phyloP scores from a whole-genome alignment of 1,284 basidiomycete genomes.

The Pseudozyma sp. region DNA sequence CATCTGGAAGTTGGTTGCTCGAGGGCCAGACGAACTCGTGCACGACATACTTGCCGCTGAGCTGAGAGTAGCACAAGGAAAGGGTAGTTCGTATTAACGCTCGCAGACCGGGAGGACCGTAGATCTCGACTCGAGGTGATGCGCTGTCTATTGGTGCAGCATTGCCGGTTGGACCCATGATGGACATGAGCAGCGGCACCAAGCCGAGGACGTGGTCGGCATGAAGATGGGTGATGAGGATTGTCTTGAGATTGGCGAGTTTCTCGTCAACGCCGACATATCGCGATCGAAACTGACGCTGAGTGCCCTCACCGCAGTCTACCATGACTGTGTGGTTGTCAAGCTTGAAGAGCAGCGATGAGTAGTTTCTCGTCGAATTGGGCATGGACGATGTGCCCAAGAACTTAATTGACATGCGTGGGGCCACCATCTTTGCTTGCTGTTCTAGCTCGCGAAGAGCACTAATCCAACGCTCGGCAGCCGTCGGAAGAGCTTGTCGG shows the following conservation, averaged over 20 bases:
- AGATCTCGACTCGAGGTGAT: constrained; percentile 56
- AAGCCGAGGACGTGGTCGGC: constrained; percentile 65
- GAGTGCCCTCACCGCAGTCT: constrained; percentile 67
- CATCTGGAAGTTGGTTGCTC: constrained; percentile 8
- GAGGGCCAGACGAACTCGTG: constrained; percentile 65
- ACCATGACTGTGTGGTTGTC: constrained; percentile 62
- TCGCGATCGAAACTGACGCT: constrained; percentile 57
- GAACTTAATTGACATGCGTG: constrained; percentile 59
- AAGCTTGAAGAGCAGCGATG: constrained; percentile 62
- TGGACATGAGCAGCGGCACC: constrained; percentile 63
- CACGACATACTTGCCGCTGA: constrained; percentile 61
- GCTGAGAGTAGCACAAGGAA: constrained; percentile 61
- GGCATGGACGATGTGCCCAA: constrained; percentile 66
- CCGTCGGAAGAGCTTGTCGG: not conserved
- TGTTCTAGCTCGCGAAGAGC: not conserved
- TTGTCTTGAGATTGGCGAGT: constrained; percentile 58
- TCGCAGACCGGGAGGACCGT: constrained; percentile 62
- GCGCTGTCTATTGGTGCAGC: constrained; percentile 13
- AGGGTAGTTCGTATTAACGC: constrained; percentile 63
- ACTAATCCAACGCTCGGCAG: not conserved
- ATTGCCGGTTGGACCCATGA: constrained; percentile 59
- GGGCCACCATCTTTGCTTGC: constrained; percentile 35
- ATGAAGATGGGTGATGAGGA: constrained; percentile 66
- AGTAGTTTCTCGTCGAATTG: constrained; percentile 63
- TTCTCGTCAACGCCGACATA: constrained; percentile 58